These are phyloP conservation scores for Lachnellula hyalina DNA, from an alignment of 2,329 filamentous ascomycete genomes.

Conservation along the genomic window DNA sequence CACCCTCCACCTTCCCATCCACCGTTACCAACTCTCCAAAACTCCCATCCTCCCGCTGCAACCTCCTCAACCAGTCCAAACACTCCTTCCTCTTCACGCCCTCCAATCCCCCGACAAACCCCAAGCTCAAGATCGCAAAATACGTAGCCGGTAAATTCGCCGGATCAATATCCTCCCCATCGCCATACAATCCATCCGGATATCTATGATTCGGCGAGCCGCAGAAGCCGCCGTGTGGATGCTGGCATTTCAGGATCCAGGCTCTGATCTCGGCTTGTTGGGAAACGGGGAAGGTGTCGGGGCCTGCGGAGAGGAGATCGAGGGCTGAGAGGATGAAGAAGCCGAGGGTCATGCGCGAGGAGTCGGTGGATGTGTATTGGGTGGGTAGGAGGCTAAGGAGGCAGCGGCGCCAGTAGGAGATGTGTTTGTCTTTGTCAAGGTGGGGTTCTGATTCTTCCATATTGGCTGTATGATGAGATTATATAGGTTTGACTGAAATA, in stretches of 20 bases:
- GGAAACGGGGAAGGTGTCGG: conserved; percentile 50
- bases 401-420: conserved; percentile 91
- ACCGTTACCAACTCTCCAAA: conserved; percentile 76
- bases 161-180: conserved; percentile 56
- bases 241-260: conserved; percentile 85
- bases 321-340: conserved; percentile 86
- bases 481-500: too few species aligned
- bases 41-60: conserved; percentile 82
- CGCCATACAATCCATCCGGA: conserved; percentile 30
- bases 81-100: conserved; percentile 64
- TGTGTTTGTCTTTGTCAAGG: conserved; percentile 63
- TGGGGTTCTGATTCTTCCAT: conserved; percentile 27
- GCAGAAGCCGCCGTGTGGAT: conserved; percentile 81
- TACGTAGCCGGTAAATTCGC: conserved; percentile 83
- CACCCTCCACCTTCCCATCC: conserved; percentile 61
- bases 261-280: conserved; percentile 45
- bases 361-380: conserved; percentile 82
- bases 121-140: conserved; percentile 75
- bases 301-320: conserved; percentile 65
- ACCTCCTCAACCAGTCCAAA: conserved; percentile 64
- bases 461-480: neutral
- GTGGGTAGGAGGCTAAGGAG: conserved; percentile 74
- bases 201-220: conserved; percentile 67
- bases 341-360: conserved; percentile 81
- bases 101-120: conserved; percentile 52